phyloP scores from a whole-genome alignment of 2,329 filamentous ascomycete species.

The Diaporthe eres region DNA sequence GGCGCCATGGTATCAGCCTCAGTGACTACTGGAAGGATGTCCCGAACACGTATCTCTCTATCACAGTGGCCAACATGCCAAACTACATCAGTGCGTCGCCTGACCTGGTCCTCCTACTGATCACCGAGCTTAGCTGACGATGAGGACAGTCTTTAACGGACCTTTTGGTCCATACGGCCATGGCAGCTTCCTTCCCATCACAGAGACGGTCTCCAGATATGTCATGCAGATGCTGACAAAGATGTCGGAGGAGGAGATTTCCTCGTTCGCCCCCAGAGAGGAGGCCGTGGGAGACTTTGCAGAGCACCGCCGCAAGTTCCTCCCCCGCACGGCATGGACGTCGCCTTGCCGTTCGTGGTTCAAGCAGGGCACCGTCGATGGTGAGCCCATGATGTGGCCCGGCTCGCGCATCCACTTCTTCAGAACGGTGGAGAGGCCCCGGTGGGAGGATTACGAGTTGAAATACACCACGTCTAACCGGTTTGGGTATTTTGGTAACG shows the following conservation, averaged over 20 bases:
- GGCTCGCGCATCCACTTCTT: slow-evolving; percentile 48
- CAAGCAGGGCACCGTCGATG: slow-evolving; percentile 47
- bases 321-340: slow-evolving; percentile 47
- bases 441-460: slow-evolving; percentile 48
- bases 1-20: slow-evolving; percentile 42
- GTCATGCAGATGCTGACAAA: slow-evolving; percentile 51
- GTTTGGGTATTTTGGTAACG: slow-evolving; percentile 48
- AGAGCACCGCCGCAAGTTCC: slow-evolving; percentile 49
- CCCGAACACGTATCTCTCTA: slow-evolving; percentile 40
- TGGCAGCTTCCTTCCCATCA: slow-evolving; percentile 48
- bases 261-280: slow-evolving; percentile 46
- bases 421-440: slow-evolving; percentile 45
- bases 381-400: slow-evolving; percentile 48
- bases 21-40: slow-evolving; percentile 44
- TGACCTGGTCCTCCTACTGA: not conserved
- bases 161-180: slow-evolving; percentile 48
- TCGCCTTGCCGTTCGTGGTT: slow-evolving; percentile 48
- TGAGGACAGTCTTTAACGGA: slow-evolving; percentile 46
- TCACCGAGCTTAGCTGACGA: not conserved
- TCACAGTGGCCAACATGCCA: slow-evolving; percentile 38
- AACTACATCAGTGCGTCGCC: slow-evolving; percentile 38
- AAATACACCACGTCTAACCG: slow-evolving; percentile 45
- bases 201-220: slow-evolving; percentile 47
- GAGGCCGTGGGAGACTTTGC: slow-evolving; percentile 50
- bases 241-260: slow-evolving; percentile 46